Conservation (phyloP, 306 rosid genomes). For the Lathyrus tuberosus region DNA sequence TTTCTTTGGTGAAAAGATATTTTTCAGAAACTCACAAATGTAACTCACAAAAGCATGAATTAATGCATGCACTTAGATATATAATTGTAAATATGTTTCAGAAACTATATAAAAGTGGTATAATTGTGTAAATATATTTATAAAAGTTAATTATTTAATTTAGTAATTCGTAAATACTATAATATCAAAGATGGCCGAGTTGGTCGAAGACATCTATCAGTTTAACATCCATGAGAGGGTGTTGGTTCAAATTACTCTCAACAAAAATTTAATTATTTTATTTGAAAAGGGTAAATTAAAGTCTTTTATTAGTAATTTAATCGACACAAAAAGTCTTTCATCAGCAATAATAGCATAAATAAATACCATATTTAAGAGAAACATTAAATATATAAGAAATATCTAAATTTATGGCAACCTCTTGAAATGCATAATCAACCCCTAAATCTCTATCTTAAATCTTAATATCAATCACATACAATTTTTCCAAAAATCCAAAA, state of each 20-base stretch:
- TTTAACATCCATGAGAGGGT: too few relatives aligned
- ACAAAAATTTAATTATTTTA: too few relatives aligned
- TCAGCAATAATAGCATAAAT: not conserved
- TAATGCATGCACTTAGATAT: not conserved
- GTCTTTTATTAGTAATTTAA: too few relatives aligned
- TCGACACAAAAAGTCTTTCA: not conserved
- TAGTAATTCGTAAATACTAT: too few relatives aligned
- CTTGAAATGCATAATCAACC: not conserved
- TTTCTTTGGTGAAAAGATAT: not conserved
- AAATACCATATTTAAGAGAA: not conserved
- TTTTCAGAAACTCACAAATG: not conserved
- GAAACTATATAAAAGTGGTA: too few relatives aligned
- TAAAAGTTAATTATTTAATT: too few relatives aligned
- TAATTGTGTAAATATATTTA: too few relatives aligned
- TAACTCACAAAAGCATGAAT: not conserved
- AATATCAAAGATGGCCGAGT: too few relatives aligned
- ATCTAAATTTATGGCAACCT: not conserved
- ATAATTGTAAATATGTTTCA: not conserved
- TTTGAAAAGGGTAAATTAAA: too few relatives aligned
- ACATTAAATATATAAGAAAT: not conserved
- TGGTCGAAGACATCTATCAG: too few relatives aligned
- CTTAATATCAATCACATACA: not conserved
- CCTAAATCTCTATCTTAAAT: conserved; percentile 2
- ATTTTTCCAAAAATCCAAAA: not conserved
- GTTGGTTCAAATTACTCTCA: too few relatives aligned